These are phyloP conservation scores for Echria macrotheca DNA, from an alignment of 495 filamentous ascomycete genomes.

Conservation along the genomic window DNA sequence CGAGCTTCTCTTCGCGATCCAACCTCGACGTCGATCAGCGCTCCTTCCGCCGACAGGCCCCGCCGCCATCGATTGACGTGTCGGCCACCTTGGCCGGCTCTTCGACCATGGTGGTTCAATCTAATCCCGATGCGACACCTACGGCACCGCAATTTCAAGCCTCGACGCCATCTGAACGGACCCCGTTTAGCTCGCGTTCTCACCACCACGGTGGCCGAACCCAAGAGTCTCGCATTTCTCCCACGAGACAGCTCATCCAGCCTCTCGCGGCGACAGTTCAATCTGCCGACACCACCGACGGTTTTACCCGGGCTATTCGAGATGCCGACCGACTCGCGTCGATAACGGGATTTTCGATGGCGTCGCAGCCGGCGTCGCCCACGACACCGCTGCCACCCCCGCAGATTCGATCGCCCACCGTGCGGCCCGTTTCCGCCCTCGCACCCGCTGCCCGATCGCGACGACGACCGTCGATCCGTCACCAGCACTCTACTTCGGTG, in stretches of 20 bases:
- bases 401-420: conserved; percentile 45
- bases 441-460: conserved; percentile 38
- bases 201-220: conserved; percentile 57
- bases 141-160: conserved; percentile 58
- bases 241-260: conserved; percentile 53
- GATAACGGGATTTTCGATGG: conserved; percentile 68
- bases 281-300: conserved; percentile 68
- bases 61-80: conserved; percentile 42
- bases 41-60: conserved; percentile 41
- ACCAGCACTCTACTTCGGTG: conserved; percentile 79
- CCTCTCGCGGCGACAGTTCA: conserved; percentile 64
- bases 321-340: conserved; percentile 82
- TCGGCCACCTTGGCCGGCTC: conserved; percentile 42
- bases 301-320: conserved; percentile 74
- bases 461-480: conserved; percentile 73
- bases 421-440: conserved; percentile 47
- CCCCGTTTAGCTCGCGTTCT: conserved; percentile 51
- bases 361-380: conserved; percentile 88
- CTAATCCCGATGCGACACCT: conserved; percentile 52
- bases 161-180: conserved; percentile 70
- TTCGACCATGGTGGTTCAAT: conserved; percentile 34
- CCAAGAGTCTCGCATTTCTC: conserved; percentile 55
- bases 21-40: conserved; percentile 40
- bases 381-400: conserved; percentile 77
- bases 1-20: conserved; percentile 47